These are phyloP conservation scores for Beauveria pseudobassiana DNA, from an alignment of 2,329 filamentous ascomycete genomes.

Conservation along the genomic window DNA sequence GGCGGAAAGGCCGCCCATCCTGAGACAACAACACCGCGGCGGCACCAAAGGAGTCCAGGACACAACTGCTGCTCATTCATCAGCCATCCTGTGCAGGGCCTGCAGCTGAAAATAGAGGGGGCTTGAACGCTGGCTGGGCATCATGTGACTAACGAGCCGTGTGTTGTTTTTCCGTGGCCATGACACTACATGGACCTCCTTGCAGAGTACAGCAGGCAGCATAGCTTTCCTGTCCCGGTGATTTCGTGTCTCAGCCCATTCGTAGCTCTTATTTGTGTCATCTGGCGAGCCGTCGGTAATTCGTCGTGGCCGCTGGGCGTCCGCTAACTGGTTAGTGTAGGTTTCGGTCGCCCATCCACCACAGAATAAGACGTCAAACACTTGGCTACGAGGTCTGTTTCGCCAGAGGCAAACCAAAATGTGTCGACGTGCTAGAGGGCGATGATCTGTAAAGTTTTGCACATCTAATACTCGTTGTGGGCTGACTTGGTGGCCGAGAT, in stretches of 20 bases:
- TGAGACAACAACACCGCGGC: not conserved
- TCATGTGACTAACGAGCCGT: not conserved
- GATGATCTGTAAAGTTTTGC: not conserved
- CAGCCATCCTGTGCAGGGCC: not conserved
- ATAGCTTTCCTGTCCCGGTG: not conserved
- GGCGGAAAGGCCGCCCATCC: not conserved
- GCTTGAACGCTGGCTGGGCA: not conserved
- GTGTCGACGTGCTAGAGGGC: no score
- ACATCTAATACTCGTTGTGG: not conserved
- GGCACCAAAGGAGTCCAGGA: not conserved
- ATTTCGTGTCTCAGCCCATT: not conserved
- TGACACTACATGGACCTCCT: not conserved
- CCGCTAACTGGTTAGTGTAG: not conserved
- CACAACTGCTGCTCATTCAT: not conserved
- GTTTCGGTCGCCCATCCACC: not conserved
- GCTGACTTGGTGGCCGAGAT: not conserved
- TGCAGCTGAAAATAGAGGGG: not conserved
- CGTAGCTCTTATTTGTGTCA: not conserved
- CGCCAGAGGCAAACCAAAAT: no score
- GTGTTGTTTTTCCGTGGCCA: not conserved
- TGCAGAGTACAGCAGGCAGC: not conserved
- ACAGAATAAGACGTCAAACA: no score
- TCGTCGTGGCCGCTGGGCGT: not conserved
- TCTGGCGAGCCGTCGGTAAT: not conserved
- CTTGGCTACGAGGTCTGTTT: not conserved